Percentiles rank a stretch among this genome's conserved stretches.
These are phyloP conservation scores for Anaeramoeba flamelloides DNA, from an alignment of 78 protist species.

Conservation along the genomic window DNA sequence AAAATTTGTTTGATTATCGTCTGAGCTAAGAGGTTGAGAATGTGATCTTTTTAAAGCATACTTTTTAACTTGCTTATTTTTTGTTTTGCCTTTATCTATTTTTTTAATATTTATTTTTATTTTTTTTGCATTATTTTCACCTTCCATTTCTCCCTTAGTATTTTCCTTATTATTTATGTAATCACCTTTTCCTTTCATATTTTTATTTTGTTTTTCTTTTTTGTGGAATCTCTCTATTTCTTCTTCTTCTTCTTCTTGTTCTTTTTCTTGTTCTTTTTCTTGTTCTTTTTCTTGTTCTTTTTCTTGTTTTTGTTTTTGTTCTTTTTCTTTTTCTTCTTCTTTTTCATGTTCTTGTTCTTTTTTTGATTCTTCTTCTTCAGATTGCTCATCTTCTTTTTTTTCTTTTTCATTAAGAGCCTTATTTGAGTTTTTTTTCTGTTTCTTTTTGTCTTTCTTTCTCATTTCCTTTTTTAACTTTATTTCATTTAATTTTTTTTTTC, in stretches of 20 bases:
- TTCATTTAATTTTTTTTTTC: too few species aligned
- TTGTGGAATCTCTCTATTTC: background rate
- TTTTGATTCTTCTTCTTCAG: background rate
- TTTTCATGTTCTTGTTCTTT: slow-evolving; percentile 4
- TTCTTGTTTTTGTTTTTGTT: slow-evolving; percentile 5
- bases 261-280: slow-evolving; percentile 6
- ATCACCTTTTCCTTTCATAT: slow-evolving; percentile 1
- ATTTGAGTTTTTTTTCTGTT: background rate
- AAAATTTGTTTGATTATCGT: background rate
- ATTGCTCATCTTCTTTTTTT: slow-evolving; percentile 4
- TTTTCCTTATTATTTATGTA: slow-evolving; percentile 1
- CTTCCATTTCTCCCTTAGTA: slow-evolving; percentile 2
- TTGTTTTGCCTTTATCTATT: slow-evolving; percentile 1
- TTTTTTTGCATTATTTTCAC: background rate
- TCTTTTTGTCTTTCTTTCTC: too few species aligned
- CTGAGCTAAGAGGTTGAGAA: background rate
- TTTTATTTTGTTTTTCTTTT: slow-evolving; percentile 3
- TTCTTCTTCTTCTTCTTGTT: slow-evolving; percentile 6
- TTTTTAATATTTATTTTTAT: slow-evolving; percentile 2
- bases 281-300: slow-evolving; percentile 6
- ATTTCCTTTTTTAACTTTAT: too few species aligned
- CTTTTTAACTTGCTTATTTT: slow-evolving; percentile 2
- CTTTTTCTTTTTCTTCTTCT: slow-evolving; percentile 6
- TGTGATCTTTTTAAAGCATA: background rate
- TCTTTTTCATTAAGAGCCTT: slow-evolving; percentile 4